phyloP scores from a whole-genome alignment of 768 basidiomycete genomes.

The Calocybe indica region DNA sequence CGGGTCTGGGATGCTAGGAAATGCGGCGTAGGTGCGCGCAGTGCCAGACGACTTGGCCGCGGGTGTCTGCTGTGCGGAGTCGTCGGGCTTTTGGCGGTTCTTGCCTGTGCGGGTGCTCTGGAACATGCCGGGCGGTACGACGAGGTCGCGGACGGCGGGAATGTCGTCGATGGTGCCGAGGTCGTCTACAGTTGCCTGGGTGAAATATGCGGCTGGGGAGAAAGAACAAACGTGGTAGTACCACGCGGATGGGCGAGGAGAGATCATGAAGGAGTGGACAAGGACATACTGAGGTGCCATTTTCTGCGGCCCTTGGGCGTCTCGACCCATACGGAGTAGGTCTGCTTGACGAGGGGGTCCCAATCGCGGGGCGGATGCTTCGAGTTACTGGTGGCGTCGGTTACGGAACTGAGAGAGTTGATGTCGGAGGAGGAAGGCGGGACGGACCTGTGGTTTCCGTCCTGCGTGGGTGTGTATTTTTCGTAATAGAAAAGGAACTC shows the following conservation, averaged over 20 bases:
- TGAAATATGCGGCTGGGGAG: conserved; percentile 72
- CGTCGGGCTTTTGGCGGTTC: conserved; percentile 38
- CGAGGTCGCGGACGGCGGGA: conserved; percentile 47
- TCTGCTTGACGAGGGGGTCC: conserved; percentile 76
- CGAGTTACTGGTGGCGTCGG: conserved; percentile 7
- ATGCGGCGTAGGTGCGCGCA: conserved; percentile 34
- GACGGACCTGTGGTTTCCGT: conserved; percentile 35
- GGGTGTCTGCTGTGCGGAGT: conserved; percentile 18
- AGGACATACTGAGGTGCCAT: conserved; percentile 73
- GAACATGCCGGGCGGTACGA: conserved; percentile 64
- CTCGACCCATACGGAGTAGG: conserved; percentile 75
- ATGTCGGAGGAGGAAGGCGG: not conserved
- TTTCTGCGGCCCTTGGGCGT: conserved; percentile 62
- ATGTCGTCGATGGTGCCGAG: conserved; percentile 69
- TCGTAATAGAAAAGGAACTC: conserved; percentile 86
- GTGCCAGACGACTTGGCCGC: conserved; percentile 18
- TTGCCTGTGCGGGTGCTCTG: conserved; percentile 60
- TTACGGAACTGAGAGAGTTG: not conserved
- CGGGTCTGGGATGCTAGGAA: conserved; percentile 4
- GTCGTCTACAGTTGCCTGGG: conserved; percentile 66
- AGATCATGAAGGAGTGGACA: conserved; percentile 1
- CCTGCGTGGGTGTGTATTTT: conserved; percentile 49
- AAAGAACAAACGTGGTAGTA: not conserved
- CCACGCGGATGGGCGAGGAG: not conserved
- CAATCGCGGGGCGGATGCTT: conserved; percentile 50